Evolutionary conservation across 768 basidiomycete genomes (phyloP).

Genomic region (Vararia minispora): DNA sequence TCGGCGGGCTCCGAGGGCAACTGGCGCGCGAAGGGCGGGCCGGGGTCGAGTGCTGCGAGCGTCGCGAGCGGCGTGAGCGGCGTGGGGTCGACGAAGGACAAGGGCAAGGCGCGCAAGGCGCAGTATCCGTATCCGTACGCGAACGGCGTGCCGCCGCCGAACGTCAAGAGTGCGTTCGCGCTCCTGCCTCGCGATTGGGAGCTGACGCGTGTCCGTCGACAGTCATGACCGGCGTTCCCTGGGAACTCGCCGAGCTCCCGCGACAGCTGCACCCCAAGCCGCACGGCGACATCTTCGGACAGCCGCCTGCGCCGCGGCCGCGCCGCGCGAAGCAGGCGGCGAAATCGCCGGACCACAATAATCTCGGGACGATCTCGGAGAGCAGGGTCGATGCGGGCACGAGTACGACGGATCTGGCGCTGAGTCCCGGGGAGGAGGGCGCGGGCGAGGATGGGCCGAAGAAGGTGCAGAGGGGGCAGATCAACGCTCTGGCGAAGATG

Average conservation of each 20-base stretch:
- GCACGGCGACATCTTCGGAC: slow-evolving; percentile 49
- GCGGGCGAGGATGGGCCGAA: slow-evolving; percentile 41
- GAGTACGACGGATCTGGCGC: slow-evolving; percentile 58
- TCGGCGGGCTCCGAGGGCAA: slow-evolving; percentile 62
- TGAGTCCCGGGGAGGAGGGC: slow-evolving; percentile 16
- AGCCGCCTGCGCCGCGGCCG: slow-evolving; percentile 47
- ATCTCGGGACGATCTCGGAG: slow-evolving; percentile 60
- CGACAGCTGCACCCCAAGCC: slow-evolving; percentile 53
- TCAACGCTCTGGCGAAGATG: slow-evolving; percentile 87
- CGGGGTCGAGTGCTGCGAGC: slow-evolving; percentile 1
- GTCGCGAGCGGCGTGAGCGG: slow-evolving; percentile 4
- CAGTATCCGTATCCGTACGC: slow-evolving; percentile 9
- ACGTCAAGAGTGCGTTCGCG: slow-evolving; percentile 65
- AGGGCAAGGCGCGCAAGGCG: too few species aligned
- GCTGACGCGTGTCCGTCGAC: slow-evolving; percentile 1
- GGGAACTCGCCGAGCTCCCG: slow-evolving; percentile 61
- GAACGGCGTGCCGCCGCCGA: slow-evolving; percentile 25
- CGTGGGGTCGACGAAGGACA: too few species aligned
- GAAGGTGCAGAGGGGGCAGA: slow-evolving; percentile 86
- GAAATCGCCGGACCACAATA: slow-evolving; percentile 54
- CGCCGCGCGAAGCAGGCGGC: slow-evolving; percentile 37
- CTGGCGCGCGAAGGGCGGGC: slow-evolving; percentile 37
- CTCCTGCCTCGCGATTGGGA: slow-evolving; percentile 1
- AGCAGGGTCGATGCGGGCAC: slow-evolving; percentile 53
- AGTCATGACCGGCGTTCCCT: slow-evolving; percentile 75